Base-by-base conservation (phyloP, 2,329 filamentous ascomycete species). In the Fusarium poae region DNA sequence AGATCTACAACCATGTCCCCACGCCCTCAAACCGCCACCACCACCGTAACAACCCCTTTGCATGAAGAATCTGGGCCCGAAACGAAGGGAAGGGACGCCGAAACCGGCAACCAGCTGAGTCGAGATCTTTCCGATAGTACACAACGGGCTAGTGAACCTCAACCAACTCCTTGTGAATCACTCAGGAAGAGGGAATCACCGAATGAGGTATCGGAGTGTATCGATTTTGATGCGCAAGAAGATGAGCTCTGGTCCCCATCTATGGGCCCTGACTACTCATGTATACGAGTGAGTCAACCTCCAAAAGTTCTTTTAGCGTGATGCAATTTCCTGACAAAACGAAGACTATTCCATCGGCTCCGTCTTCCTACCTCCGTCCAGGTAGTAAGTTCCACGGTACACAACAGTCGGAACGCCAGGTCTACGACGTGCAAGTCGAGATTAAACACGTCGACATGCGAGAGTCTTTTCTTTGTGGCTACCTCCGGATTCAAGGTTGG, bases 391-490 rank as follows among this genome's bases (percentile, higher is more conserved):
- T 97, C 76, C 87, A 88, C 62, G 96, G 96, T 59, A 97, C 92
- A 16, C 96, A 99, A 76, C 92, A 95, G 77, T 98, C 95, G 4
- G 95, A 98, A 77, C 89, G 92, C 62, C 94, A 97, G 77, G 88
- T 92, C 12, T 99, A 99, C 78, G 93, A 97, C 67, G 96, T 99
- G 1, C 92, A 97, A 75, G 96, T 99, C 3, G 94, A 97, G 77
- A 93, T 99, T 72, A 97, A 98, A 80, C 91, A 97, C 80, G 94
- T 98, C 44, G 94, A 98, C 77, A 91, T 98, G 86, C 88, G 90
- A 57, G 93, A 98, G 78, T 97, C 94, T 8, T 97, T 95, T 74
- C 85, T 99, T 9, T 98, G 95, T 77, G 96, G 96, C 49, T 98
- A 97, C 79, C 84, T 99, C 69, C 92, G 92, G 72, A 99, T 99